phyloP scores from a whole-genome alignment of 257 asterid genomes.

The Marsdenia floribunda region DNA sequence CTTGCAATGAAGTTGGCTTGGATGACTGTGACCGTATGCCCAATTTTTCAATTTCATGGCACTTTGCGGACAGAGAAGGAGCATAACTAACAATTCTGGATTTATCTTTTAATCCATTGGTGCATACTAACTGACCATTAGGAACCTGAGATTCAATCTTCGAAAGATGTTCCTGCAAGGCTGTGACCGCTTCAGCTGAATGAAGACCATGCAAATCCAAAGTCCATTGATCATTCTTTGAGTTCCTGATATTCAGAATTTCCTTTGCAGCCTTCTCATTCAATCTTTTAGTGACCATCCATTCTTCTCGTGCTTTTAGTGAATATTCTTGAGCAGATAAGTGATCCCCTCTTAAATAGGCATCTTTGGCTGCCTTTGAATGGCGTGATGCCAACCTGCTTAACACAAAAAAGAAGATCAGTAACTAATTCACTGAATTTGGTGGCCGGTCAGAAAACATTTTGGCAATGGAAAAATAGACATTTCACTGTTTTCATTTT shows the following conservation, averaged over 20 bases:
- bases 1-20: constrained; percentile 49
- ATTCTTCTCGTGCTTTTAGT: constrained; percentile 62
- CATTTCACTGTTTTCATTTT: background rate
- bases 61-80: constrained; percentile 25
- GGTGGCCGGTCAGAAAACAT: too few relatives aligned
- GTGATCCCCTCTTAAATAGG: constrained; percentile 76
- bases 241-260: constrained; percentile 55
- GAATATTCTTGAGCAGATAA: constrained; percentile 56
- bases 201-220: constrained; percentile 97
- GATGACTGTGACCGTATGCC: constrained; percentile 28
- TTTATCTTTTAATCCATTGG: constrained; percentile 23
- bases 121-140: constrained; percentile 19
- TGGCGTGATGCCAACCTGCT: constrained; percentile 72
- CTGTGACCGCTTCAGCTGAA: constrained; percentile 82
- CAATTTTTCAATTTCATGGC: constrained; percentile 23
- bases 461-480: too few relatives aligned
- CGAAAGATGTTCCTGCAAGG: constrained; percentile 57
- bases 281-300: constrained; percentile 66
- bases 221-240: constrained; percentile 64
- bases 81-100: constrained; percentile 25
- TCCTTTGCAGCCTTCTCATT: constrained; percentile 81
- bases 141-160: constrained; percentile 49
- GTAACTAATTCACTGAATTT: background rate
- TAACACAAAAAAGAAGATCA: background rate
- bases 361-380: constrained; percentile 72